These are phyloP conservation scores for Penicillium mononematosum DNA, from an alignment of 495 filamentous ascomycete species.

Conservation along the genomic window DNA sequence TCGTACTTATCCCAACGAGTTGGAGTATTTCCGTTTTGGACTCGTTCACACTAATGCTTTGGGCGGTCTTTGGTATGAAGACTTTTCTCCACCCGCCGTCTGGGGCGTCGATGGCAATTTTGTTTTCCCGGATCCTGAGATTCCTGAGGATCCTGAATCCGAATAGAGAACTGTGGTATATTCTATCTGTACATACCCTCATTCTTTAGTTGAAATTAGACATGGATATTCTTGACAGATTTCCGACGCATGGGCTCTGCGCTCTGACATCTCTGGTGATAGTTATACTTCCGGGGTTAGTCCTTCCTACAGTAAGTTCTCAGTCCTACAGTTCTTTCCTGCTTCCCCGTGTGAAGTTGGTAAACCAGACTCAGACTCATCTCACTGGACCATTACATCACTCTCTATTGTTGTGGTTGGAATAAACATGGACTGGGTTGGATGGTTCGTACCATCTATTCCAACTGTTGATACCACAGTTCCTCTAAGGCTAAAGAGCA, in stretches of 20 bases:
- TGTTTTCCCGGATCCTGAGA: slow-evolving; percentile 16
- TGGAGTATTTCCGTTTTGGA: slow-evolving; percentile 82
- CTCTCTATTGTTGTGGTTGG: not conserved
- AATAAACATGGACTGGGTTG: not conserved
- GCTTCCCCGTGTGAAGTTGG: not conserved
- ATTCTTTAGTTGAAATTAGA: not conserved
- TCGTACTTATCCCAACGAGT: slow-evolving; percentile 40
- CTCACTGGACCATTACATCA: not conserved
- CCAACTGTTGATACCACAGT: not conserved
- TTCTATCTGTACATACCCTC: not conserved
- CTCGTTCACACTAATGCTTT: slow-evolving; percentile 55
- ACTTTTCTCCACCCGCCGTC: slow-evolving; percentile 74
- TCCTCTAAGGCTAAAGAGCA: too few relatives aligned
- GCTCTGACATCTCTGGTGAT: not conserved
- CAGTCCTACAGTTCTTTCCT: too few relatives aligned
- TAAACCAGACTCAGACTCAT: too few relatives aligned
- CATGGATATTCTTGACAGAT: not conserved
- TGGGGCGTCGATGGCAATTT: slow-evolving; percentile 63
- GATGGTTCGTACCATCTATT: not conserved
- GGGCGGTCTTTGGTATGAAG: slow-evolving; percentile 60
- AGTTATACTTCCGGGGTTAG: not conserved
- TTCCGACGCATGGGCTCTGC: not conserved
- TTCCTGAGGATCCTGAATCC: not conserved
- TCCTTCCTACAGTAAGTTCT: not conserved
- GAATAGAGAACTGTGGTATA: not conserved